Conservation (phyloP, 345 rosid species). For the Eucalyptus curtisii region DNA sequence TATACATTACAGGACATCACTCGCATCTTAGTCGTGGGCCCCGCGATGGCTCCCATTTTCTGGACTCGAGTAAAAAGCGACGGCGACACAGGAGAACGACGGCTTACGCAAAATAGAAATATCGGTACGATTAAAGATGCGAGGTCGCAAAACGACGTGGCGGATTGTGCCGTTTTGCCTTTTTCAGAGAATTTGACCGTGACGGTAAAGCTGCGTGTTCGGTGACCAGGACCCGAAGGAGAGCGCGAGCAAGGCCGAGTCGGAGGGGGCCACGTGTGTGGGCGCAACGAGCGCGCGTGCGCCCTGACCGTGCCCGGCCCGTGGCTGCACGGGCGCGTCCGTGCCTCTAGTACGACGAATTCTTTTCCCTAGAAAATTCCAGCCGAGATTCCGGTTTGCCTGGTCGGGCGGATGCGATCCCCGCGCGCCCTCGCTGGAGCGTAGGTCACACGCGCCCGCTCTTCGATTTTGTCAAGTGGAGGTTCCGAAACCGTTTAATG, state of each 20-base stretch:
- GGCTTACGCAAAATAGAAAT: not conserved
- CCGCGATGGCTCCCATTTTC: not conserved
- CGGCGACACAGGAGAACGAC: not conserved
- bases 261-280: not conserved
- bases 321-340: conserved; percentile 12
- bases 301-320: conserved; percentile 8
- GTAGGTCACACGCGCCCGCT: not conserved
- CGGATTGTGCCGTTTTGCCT: not conserved
- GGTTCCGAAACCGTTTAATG: not conserved
- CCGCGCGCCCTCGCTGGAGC: not conserved
- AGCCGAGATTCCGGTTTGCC: not conserved
- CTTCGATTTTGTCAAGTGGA: not conserved
- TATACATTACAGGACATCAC: not conserved
- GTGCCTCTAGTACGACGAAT: not conserved
- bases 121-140: not conserved
- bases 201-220: not conserved
- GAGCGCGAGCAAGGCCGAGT: not conserved
- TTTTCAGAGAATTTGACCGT: not conserved
- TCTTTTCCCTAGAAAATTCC: not conserved
- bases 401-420: not conserved
- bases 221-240: not conserved
- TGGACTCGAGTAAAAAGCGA: not conserved
- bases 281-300: not conserved
- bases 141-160: not conserved
- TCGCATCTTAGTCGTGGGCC: not conserved